Conservation (phyloP, 805 yeast genomes). For the Candida adriatica region DNA sequence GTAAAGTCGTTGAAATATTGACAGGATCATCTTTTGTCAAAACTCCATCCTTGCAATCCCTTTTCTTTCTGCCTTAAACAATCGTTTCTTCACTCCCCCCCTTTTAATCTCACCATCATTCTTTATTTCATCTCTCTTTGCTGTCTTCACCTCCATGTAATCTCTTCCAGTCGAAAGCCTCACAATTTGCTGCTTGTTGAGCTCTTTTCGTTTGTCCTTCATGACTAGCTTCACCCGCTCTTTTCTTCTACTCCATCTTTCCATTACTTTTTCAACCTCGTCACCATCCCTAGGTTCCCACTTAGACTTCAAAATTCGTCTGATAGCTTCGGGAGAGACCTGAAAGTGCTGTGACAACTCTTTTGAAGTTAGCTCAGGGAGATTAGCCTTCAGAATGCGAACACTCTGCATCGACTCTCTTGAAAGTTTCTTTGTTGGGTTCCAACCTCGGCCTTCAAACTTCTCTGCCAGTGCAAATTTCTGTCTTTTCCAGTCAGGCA, state of each 20-base stretch:
- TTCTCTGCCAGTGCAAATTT: constrained; percentile 57
- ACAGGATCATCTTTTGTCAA: constrained; percentile 1
- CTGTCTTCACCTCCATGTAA: constrained; percentile 7
- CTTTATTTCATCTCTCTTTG: neutral
- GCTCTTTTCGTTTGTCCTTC: constrained; percentile 3
- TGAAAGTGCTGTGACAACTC: constrained; percentile 59
- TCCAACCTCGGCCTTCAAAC: constrained; percentile 53
- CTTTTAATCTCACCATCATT: neutral
- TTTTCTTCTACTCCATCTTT: constrained; percentile 50
- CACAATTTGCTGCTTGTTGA: constrained; percentile 5
- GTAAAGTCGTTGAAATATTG: too few relatives aligned
- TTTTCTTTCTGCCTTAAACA: constrained; percentile 7
- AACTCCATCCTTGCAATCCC: constrained; percentile 9
- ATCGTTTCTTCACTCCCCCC: constrained; percentile 10
- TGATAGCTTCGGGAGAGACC: constrained; percentile 74
- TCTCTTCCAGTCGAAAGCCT: constrained; percentile 7
- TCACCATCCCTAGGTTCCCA: constrained; percentile 58
- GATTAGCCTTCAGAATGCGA: constrained; percentile 42
- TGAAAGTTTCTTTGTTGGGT: constrained; percentile 59
- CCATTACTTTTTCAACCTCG: constrained; percentile 39
- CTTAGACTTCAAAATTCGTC: constrained; percentile 69
- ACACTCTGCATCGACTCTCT: constrained; percentile 65
- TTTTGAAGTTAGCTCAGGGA: constrained; percentile 54
- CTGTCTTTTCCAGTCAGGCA: constrained; percentile 69
- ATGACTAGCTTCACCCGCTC: constrained; percentile 25